Conservation (phyloP, 2,329 filamentous ascomycete species). For the Ascochyta viciae-villosae region DNA sequence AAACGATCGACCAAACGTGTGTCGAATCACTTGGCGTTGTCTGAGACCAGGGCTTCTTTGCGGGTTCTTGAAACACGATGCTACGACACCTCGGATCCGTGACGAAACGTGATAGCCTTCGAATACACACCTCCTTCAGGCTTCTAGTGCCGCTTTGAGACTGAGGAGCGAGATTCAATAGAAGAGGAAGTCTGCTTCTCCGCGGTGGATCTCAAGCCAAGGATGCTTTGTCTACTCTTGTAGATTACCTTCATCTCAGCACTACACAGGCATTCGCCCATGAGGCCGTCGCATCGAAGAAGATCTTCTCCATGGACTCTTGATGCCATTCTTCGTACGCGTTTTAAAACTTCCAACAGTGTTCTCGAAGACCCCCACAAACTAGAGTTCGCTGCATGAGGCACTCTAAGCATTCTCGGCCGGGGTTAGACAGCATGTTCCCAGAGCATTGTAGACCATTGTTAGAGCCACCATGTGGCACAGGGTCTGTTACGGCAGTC, state of each 20-base stretch:
- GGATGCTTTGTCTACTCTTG: background rate
- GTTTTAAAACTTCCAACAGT: background rate
- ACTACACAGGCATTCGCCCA: background rate
- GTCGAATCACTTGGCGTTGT: slow-evolving; percentile 4
- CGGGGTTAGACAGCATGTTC: background rate
- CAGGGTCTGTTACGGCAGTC: slow-evolving; percentile 17
- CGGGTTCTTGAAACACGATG: slow-evolving; percentile 28
- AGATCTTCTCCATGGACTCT: no score
- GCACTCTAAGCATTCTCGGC: background rate
- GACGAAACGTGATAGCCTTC: slow-evolving; percentile 34
- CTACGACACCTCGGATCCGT: slow-evolving; percentile 13
- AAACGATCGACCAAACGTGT: slow-evolving; percentile 17
- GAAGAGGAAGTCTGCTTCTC: background rate
- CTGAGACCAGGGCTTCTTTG: slow-evolving; percentile 8
- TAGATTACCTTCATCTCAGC: background rate
- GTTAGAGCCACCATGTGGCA: slow-evolving; percentile 8
- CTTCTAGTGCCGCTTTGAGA: slow-evolving; percentile 9
- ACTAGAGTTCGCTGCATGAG: background rate
- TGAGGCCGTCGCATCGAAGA: background rate
- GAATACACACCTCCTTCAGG: slow-evolving; percentile 6
- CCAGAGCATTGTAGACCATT: background rate
- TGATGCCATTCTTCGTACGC: background rate
- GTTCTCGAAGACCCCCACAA: background rate
- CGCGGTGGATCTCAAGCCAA: background rate
- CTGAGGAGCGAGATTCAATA: slow-evolving; percentile 1